Evolutionary conservation across 2,329 filamentous ascomycete genomes (phyloP), one percentile per base, ranked within the genome.

Genomic region (Coniochaeta ligniaria): DNA sequence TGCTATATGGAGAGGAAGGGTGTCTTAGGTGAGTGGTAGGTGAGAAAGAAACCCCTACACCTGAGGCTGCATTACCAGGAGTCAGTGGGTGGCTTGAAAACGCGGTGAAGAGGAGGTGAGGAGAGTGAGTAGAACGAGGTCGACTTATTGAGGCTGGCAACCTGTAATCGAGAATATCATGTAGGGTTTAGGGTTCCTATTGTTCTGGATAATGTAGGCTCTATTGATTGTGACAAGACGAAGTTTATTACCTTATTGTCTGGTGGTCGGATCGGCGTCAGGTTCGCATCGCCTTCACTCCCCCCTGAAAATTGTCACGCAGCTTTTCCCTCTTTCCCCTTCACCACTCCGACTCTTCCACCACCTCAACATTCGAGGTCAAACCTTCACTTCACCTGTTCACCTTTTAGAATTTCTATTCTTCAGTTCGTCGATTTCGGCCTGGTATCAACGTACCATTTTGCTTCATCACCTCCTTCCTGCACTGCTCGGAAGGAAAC

Each of bases 211-310:
- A n/a, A n/a, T n/a, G n/a, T n/a, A 52, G 20, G 22, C 22, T 31
- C 20, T 22, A 28, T 52, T 26, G 22, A 31, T 3, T 8, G 24
- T 16, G 47, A 52, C 22, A 17, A 4, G 47, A n/a, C n/a, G 26
- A 31, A 52, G 22, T 52, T n/a, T 59, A 59, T 61, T 60, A 54
- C 59, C 58, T n/a, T 59, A 59, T 61, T 60, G 58, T 60, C 58
- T 22, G 38, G 55, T 52, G 47, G 47, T 52, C 47, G 31, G 47
- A 52, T 52, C 3, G 24, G 22, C 47, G 24, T 52, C 47, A 31
- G 47, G 22, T 28, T 31, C 22, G 47, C 47, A 52, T 31, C 58
- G 50, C 24, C n/a, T 47, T 43, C 36, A 11, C 28, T 35, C 57
- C 52, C 57, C 41, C 36, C 45, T 28, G n/a, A 50, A 61, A 59